Evolutionary conservation across 352 stramenopile genomes (phyloP).

Genomic region (Phytopythium ostracodes): DNA sequence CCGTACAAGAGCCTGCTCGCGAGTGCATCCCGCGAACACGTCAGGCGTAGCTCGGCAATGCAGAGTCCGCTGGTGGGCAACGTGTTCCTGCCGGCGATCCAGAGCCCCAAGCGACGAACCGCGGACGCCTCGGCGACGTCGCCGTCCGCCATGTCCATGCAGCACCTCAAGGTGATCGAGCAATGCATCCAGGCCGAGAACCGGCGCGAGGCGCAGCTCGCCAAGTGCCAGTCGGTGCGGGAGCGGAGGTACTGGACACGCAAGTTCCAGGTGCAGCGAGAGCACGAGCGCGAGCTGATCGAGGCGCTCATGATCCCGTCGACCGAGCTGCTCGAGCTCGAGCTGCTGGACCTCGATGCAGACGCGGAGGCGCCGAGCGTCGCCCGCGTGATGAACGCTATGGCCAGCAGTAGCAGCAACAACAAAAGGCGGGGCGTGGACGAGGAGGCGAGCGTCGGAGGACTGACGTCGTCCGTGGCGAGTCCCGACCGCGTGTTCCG

Average conservation of each 20-base stretch:
- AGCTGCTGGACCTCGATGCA: constrained; percentile 27
- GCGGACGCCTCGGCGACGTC: not conserved
- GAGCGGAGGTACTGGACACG: constrained; percentile 44
- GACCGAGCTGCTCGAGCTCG: constrained; percentile 14
- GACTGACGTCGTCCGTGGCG: constrained; percentile 18
- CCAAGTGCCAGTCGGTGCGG: constrained; percentile 40
- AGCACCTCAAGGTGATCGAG: constrained; percentile 68
- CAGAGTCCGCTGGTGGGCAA: constrained; percentile 53
- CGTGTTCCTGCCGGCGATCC: constrained; percentile 57
- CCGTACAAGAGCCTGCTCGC: constrained; percentile 47
- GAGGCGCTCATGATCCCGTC: constrained; percentile 49
- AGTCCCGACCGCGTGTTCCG: constrained; percentile 36
- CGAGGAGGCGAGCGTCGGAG: not conserved
- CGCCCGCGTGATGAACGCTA: not conserved
- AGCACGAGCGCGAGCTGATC: constrained; percentile 52
- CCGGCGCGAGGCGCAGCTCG: constrained; percentile 52
- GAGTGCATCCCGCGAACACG: constrained; percentile 38
- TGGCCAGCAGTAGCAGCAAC: not conserved
- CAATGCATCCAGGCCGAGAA: constrained; percentile 73
- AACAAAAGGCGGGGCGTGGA: not conserved
- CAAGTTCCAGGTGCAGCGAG: constrained; percentile 54
- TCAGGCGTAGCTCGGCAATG: constrained; percentile 31
- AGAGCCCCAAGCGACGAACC: constrained; percentile 16
- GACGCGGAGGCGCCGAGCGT: not conserved
- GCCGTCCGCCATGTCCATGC: constrained; percentile 25